Evolutionary conservation across 129 eudicot genomes (phyloP), one percentile per base, ranked within the genome.

Genomic region (Helichrysum umbraculigerum): DNA sequence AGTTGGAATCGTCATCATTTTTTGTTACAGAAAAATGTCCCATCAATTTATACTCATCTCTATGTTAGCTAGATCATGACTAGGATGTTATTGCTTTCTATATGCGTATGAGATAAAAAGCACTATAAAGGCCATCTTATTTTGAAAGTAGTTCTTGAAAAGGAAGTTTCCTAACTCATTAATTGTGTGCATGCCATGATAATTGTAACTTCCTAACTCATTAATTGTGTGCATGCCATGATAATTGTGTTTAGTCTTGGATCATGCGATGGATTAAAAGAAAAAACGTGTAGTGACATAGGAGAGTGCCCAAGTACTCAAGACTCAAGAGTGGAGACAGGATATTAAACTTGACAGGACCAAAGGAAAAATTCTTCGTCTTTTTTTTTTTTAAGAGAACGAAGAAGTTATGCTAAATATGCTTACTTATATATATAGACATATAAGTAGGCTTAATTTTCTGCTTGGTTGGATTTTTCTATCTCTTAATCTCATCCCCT

Each of bases 141-240:
- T 64, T 64, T 64, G 69, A 32, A 74, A 21, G n/a, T 74, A 74
- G 59, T 41, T 73, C 66, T 30, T 59, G 39, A 73, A 22, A 60
- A 35, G 17, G 69, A 73, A 73, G 64, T 59, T 59, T 57, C 51
- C 54, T 35, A 22, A 19, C 20, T 11, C 57, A 33, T 5, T 63
- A 29, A 30, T 15, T 1, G 4, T 32, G 37, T 63, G 42, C 65
- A 4, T 29, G 1, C 7, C n/a, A n/a, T n/a, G n/a, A n/a, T n/a
- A n/a, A n/a, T n/a, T n/a, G n/a, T n/a, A n/a, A n/a, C n/a, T 59
- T 57, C 51, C 54, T 35, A 22, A n/a, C 20, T 10, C 56, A 33
- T 5, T 62, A 29, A 29, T 15, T 1, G 3, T 30, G 35, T 63
- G 41, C 65, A 4, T 63, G 28, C 1, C 8, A 30, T 33, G 68